phyloP scores from a whole-genome alignment of 257 asterid species.

The Solanum chilense region DNA sequence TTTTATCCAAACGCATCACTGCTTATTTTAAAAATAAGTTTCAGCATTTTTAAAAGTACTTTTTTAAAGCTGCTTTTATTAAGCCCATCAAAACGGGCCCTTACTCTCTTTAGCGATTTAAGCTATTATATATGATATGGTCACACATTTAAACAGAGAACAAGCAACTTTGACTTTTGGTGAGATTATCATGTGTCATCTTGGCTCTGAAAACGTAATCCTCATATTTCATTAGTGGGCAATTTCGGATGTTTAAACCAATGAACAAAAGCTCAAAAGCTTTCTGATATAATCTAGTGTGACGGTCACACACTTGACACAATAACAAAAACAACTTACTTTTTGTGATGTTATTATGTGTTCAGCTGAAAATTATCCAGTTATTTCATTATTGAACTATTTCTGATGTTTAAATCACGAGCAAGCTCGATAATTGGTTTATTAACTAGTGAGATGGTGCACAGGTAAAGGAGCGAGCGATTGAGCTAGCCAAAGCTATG shows the following conservation, averaged over 20 bases:
- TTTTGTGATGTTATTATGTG: background rate
- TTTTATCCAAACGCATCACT: too few species aligned
- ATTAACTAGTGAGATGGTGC: background rate
- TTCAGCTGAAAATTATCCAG: background rate
- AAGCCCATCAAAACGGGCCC: too few species aligned
- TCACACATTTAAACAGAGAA: background rate
- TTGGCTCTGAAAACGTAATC: background rate
- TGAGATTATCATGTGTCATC: background rate
- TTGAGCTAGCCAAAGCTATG: conserved; percentile 76
- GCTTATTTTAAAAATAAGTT: too few species aligned
- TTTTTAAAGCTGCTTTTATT: too few species aligned
- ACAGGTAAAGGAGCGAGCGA: conserved; percentile 62
- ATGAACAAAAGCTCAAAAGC: background rate
- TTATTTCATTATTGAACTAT: background rate
- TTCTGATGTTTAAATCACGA: background rate
- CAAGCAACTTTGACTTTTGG: background rate
- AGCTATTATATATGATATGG: background rate
- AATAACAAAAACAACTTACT: background rate
- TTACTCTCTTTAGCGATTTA: background rate
- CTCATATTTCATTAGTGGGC: background rate
- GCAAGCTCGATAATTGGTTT: background rate
- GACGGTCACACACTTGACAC: background rate
- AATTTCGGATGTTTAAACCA: background rate
- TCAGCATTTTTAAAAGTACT: too few species aligned
- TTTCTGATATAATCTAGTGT: background rate